Evolutionary conservation across 164 flowering plant species (phyloP), one percentile per base, ranked within the genome.

Genomic region (Sextonia rubra): DNA sequence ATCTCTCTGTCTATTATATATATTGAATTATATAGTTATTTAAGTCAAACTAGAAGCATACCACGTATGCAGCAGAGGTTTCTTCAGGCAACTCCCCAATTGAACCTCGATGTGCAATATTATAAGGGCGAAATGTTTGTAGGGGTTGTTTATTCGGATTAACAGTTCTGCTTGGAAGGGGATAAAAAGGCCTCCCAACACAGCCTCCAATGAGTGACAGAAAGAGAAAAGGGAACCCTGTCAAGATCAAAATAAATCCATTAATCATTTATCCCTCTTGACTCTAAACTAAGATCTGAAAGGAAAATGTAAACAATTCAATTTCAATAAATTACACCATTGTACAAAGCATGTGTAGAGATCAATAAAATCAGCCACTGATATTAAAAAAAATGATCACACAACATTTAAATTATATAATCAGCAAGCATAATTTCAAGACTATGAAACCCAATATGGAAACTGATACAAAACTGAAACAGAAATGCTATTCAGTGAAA

Each of bases 51-150:
- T 29, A 18, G 44, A 20, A 68, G 69, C 64, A 69, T 29, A 82
- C 84, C 84, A 75, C 69, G 66, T 82, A 82, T 60, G 84, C 80
- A 72, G 78, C 69, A 24, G 73, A 79, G 70, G 84, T 82, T 75
- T 82, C 84, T 73, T 82, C 84, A 47, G 84, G 84, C 69, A 82
- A 29, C 76, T 82, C 84, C n/a, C 84, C 84, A 60, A 79, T 82
- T 70, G 84, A 77, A 72, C 84, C 84, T 69, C 84, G 80, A 68
- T 82, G 84, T 12, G 84, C 84, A 52, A 82, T 60, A 69, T 82
- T 82, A 64, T 77, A 82, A 8, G 84, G 84, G 23, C 80, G 75
- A 60, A 61, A 77, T 24, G 78, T 79, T 68, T 82, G 84, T 56
- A 82, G 26, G 7, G 74, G 82, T 47, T 77, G 74, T 48, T 70